These are phyloP conservation scores for Microsporum ferrugineum DNA, from an alignment of 2,329 filamentous ascomycete species.

Conservation along the genomic window DNA sequence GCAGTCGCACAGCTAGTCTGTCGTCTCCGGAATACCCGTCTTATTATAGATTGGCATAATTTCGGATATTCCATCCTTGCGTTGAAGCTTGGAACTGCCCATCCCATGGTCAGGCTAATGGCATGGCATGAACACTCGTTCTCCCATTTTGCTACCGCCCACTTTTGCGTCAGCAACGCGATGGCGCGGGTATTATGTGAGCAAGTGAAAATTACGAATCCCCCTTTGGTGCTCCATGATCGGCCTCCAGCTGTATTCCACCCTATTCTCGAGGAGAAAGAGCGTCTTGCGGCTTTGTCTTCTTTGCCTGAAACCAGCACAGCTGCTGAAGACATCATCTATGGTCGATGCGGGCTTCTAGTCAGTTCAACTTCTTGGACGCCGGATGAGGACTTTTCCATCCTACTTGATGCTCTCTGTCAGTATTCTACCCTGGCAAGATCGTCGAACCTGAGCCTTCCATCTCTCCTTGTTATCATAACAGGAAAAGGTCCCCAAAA, in stretches of 20 bases:
- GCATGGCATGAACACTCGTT: conserved; percentile 65
- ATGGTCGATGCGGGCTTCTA: conserved; percentile 54
- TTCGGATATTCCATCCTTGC: conserved; percentile 91
- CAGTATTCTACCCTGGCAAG: conserved; percentile 51
- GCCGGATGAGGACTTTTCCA: conserved; percentile 82
- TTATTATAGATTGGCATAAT: conserved; percentile 98
- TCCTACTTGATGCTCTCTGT: conserved; percentile 73
- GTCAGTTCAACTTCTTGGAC: conserved; percentile 98
- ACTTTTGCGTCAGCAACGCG: conserved; percentile 79
- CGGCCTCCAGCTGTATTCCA: conserved; percentile 73
- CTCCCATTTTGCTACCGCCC: conserved; percentile 56
- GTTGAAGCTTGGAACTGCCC: conserved; percentile 48
- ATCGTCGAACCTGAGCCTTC: conserved; percentile 39
- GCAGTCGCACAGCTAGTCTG: conserved; percentile 62
- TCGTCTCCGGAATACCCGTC: conserved; percentile 62
- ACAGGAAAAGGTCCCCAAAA: conserved; percentile 88
- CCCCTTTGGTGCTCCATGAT: conserved; percentile 68
- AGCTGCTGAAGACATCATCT: conserved; percentile 48
- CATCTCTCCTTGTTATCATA: conserved; percentile 72
- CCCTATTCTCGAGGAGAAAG: conserved; percentile 44
- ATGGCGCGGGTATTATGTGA: conserved; percentile 65
- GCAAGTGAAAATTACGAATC: conserved; percentile 54
- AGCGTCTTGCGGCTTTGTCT: conserved; percentile 51
- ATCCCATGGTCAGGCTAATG: conserved; percentile 68
- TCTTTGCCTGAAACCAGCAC: conserved; percentile 53